phyloP scores from a whole-genome alignment of 306 rosid species.

The Acacia melanoxylon region DNA sequence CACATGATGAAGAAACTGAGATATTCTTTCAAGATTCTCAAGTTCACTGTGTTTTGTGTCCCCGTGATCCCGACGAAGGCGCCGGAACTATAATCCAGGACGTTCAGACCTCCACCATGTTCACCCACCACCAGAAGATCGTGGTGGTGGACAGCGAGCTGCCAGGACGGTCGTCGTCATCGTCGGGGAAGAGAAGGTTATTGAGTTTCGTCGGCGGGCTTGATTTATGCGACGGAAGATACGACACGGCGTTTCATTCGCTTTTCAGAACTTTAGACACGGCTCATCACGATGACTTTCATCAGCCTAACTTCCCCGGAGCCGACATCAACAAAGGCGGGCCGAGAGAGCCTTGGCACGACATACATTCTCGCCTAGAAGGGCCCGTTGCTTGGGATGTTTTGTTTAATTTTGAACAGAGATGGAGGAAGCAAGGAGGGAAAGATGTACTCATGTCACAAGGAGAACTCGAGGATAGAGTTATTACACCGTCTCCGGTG shows the following conservation, averaged over 20 bases:
- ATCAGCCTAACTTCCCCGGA: conserved; percentile 63
- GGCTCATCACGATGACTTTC: conserved; percentile 67
- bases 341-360: conserved; percentile 78
- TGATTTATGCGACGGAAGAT: conserved; percentile 77
- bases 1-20: conserved; percentile 67
- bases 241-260: conserved; percentile 66
- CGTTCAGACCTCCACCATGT: conserved; percentile 51
- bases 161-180: conserved; percentile 35
- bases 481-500: conserved; percentile 68
- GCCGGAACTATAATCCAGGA: conserved; percentile 55
- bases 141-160: conserved; percentile 60
- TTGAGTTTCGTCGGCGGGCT: conserved; percentile 70
- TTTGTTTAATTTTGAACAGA: conserved; percentile 64
- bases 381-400: conserved; percentile 80
- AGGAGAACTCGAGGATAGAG: conserved; percentile 47
- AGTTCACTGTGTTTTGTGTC: conserved; percentile 68
- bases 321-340: conserved; percentile 57
- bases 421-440: conserved; percentile 75
- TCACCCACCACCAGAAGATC: conserved; percentile 75
- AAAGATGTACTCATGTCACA: conserved; percentile 52
- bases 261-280: conserved; percentile 65
- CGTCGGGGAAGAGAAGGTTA: conserved; percentile 46
- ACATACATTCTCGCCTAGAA: conserved; percentile 65
- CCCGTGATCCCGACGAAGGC: conserved; percentile 67
- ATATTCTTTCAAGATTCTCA: conserved; percentile 41